Evolutionary conservation across 2,329 filamentous ascomycete genomes (phyloP), one percentile per base, ranked within the genome.

Genomic region (Stromatinia cepivora): DNA sequence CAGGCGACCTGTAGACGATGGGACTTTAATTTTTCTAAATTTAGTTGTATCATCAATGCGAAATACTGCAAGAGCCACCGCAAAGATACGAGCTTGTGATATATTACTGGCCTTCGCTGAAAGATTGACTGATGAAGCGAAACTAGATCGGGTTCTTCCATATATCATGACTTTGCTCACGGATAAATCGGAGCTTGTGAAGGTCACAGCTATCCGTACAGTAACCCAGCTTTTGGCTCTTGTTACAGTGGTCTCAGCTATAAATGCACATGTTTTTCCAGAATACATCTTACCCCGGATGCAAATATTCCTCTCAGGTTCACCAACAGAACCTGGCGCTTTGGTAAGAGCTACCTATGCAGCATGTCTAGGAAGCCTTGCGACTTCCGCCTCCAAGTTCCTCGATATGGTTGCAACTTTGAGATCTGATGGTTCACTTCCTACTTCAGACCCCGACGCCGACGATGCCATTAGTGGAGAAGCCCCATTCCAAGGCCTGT

Each of bases 41-140:
- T 84, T 98, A 48, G 87, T 99, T 46, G 93, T 94, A 9, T 92
- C 94, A 2, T 97, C 93, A 28, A 81, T 99, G 73, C 88, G 95
- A 71, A 97, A 94, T 71, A 97, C 94, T 20, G 92, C 93, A 7
- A 90, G 94, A 74, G 88, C 94, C 4, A 90, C 92, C n/a, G 92
- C 94, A 36, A 90, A 93, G 74, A 85, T 97, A 54, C 89, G 93
- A 75, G 95, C 93, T 1, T 97, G 95, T 77, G 95, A 99, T 78
- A 85, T 99, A 53, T 84, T 99, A 61, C 82, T 99, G 63, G 94
- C 94, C 3, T 97, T 99, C 79, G 89, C 94, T 0, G 94, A 98
- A 80, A 86, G 92, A 70, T 81, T 98, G 34, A 97, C 94, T 0
- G 96, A 99, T 78, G 95, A 99, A 80, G 94, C 94, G 4, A 98